Evolutionary conservation across 306 rosid genomes (phyloP).

Genomic region (Ochetophila trinervis): DNA sequence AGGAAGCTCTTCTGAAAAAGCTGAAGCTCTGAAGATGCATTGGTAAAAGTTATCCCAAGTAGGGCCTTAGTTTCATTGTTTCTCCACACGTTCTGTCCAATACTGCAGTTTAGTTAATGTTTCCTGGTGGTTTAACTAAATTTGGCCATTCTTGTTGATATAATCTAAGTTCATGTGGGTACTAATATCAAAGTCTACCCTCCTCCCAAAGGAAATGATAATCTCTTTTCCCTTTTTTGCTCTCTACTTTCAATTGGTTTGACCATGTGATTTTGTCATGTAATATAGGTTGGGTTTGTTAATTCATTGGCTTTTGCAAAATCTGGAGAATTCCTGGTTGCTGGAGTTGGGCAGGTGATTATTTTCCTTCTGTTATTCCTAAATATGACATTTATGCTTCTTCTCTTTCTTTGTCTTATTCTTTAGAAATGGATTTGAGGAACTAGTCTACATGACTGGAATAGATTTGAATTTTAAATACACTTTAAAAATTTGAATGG

Average conservation of each 20-base stretch:
- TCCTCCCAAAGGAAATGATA: neutral
- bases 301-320: slow-evolving; percentile 88
- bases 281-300: slow-evolving; percentile 81
- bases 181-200: neutral
- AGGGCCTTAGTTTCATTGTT: no score
- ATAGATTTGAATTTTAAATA: neutral
- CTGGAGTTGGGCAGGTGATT: slow-evolving; percentile 91
- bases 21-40: no score
- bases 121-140: no score
- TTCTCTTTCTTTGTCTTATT: neutral
- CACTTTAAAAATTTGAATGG: neutral
- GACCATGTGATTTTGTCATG: slow-evolving; percentile 1
- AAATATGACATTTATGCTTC: neutral
- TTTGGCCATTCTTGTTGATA: no score
- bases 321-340: slow-evolving; percentile 72
- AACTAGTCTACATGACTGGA: neutral
- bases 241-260: neutral
- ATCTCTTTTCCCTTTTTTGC: neutral
- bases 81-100: no score
- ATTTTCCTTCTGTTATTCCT: neutral
- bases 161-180: no score
- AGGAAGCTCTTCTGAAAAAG: no score
- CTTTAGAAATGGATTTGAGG: neutral
- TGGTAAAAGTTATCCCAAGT: no score
- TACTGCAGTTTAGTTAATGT: no score